Conservation (phyloP, 2,329 filamentous ascomycete species). For the Xylariales sp. region DNA sequence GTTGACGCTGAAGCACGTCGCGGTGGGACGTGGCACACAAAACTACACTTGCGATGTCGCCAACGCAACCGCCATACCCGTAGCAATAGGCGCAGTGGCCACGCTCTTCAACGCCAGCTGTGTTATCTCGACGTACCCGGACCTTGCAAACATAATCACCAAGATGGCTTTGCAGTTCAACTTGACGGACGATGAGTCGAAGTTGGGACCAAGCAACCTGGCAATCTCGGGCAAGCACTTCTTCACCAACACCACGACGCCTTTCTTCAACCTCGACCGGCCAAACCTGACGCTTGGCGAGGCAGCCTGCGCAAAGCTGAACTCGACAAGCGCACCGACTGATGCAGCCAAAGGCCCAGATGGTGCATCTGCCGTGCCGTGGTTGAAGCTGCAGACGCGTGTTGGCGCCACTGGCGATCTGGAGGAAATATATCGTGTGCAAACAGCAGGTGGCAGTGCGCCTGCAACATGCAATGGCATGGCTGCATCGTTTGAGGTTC, state of each 20-base stretch:
- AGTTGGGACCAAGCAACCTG: constrained; percentile 54
- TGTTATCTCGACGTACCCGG: constrained; percentile 64
- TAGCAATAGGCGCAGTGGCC: constrained; percentile 68
- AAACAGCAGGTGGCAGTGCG: constrained; percentile 75
- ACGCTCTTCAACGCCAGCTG: constrained; percentile 87
- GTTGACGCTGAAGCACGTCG: constrained; percentile 68
- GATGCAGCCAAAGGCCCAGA: constrained; percentile 54
- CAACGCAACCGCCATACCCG: constrained; percentile 57
- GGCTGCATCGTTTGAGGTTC: constrained; percentile 60
- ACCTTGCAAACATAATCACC: constrained; percentile 61
- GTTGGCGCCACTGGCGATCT: constrained; percentile 56
- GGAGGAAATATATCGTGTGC: constrained; percentile 75
- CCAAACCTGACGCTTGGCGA: constrained; percentile 50
- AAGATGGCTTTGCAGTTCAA: constrained; percentile 64
- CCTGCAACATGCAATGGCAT: constrained; percentile 68
- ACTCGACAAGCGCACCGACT: constrained; percentile 56
- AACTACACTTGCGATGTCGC: constrained; percentile 81
- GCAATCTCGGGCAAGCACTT: constrained; percentile 73
- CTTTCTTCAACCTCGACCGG: constrained; percentile 75
- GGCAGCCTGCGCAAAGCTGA: constrained; percentile 58
- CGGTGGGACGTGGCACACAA: constrained; percentile 81
- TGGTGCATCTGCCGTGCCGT: constrained; percentile 68
- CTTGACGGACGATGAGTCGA: constrained; percentile 35
- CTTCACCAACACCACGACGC: constrained; percentile 66
- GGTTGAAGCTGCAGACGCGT: constrained; percentile 66